Evolutionary conservation across 1,139 yeast genomes (phyloP), one percentile per base, ranked within the genome.

Genomic region (Hemisphaericaspora subhashii): DNA sequence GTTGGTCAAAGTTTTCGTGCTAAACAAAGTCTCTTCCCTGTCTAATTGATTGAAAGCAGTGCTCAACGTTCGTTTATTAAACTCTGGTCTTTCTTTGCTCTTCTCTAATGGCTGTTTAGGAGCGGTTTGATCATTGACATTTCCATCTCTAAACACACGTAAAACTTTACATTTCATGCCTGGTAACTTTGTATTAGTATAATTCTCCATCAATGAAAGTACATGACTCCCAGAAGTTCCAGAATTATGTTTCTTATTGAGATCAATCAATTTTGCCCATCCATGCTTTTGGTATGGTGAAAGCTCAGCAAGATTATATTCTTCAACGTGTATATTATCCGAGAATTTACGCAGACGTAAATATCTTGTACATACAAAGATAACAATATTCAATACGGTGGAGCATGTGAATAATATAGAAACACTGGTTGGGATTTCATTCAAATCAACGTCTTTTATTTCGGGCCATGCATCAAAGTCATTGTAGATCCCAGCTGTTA

Each of bases 211-310:
- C 35, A 69, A 51, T 17, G 67, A 58, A 5, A 69, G 44, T 2
- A 68, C 72, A 28, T 62, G 55, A 13, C 54, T 60, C 4, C 75
- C 75, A 4, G 67, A 58, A 0, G 69, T 53, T 2, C 73, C 74
- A 2, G 72, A 62, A 42, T 54, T 61, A 33, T 47, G 46, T 32
- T 47, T 55, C 27, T 56, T 52, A 41, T 66, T 65, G 23, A 52
- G 50, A 36, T 66, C 66, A 26, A 69, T 68, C 16, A 69, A 54
- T 31, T 53, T 52, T 6, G 72, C 65, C 58, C 64, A 68, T 3
- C 70, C 73, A 10, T 53, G 51, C 31, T 62, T 53, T 45, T 68
- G 70, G 14, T 54, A 53, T 11, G 44, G 46, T 9, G 58, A 55
- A 25, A 68, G 50, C 12, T 43, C 36, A 7, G 45, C 35, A 15